Conservation (phyloP, 1,284 basidiomycete genomes). For the Gymnopus androsaceus region DNA sequence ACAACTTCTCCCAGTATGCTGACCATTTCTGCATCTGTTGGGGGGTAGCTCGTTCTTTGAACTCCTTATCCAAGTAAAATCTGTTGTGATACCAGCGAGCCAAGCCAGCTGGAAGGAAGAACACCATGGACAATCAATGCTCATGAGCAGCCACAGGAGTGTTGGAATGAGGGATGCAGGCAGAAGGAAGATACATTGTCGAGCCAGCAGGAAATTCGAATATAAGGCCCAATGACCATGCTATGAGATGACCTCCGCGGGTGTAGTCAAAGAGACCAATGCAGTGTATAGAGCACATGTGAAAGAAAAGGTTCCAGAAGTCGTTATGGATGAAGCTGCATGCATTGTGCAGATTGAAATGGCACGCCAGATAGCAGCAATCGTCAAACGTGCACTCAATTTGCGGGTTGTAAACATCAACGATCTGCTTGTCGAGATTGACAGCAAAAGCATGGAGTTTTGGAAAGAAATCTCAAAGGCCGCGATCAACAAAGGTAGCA, state of each 20-base stretch:
- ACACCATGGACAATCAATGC: neutral
- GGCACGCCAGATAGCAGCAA: neutral
- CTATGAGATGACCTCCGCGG: neutral
- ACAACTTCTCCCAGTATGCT: neutral
- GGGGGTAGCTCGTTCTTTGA: neutral
- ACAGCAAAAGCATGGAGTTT: neutral
- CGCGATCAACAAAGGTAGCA: neutral
- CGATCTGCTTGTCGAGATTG: neutral
- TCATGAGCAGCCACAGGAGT: neutral
- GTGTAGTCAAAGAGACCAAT: neutral
- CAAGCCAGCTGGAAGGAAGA: neutral
- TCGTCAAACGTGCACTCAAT: neutral
- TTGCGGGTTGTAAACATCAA: neutral
- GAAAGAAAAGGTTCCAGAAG: neutral
- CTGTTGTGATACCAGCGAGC: slow-evolving; percentile 1
- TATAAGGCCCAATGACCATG: neutral
- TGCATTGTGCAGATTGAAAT: neutral
- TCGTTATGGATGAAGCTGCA: neutral
- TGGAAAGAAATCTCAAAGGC: neutral
- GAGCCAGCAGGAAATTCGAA: neutral
- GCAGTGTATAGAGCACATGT: neutral
- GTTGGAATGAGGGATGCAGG: slow-evolving; percentile 1
- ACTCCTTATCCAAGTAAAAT: neutral
- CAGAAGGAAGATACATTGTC: slow-evolving; percentile 1
- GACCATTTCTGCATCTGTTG: neutral